A percentile compares a stretch with the other conserved stretches of the same genome.
phyloP scores from a whole-genome alignment of 139 green algal genomes.

The Mesotaenium endlicherianum region DNA sequence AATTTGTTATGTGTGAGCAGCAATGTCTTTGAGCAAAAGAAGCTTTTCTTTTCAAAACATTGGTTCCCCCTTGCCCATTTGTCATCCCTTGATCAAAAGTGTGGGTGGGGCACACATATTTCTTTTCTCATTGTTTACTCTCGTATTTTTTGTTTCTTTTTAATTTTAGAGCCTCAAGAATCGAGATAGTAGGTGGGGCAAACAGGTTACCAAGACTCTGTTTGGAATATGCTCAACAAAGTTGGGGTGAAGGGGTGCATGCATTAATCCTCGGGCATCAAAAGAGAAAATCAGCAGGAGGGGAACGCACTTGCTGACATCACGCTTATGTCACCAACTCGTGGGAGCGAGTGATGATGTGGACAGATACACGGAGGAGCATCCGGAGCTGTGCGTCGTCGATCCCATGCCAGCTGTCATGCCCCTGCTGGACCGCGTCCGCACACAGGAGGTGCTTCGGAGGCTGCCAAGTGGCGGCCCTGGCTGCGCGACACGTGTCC shows the following conservation, averaged over 20 bases:
- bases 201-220: too few relatives aligned
- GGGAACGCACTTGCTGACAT: too few relatives aligned
- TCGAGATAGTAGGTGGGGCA: neutral
- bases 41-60: too few relatives aligned
- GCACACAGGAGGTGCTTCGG: conserved; percentile 33
- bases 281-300: too few relatives aligned
- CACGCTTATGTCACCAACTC: neutral
- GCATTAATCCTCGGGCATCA: too few relatives aligned
- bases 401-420: conserved; percentile 20
- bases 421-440: conserved; percentile 38
- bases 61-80: too few relatives aligned
- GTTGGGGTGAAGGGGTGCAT: too few relatives aligned
- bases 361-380: neutral
- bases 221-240: too few relatives aligned
- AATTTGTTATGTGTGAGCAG: too few relatives aligned
- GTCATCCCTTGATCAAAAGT: too few relatives aligned
- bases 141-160: neutral
- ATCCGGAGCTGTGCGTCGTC: conserved; percentile 22
- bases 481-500: neutral
- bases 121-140: neutral
- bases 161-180: neutral
- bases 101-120: neutral
- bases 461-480: conserved; percentile 3
- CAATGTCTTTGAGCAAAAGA: too few relatives aligned
- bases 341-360: too few relatives aligned